Evolutionary conservation across 2,329 filamentous ascomycete genomes (phyloP), one percentile per base, ranked within the genome.

Genomic region (Claviceps sp.): DNA sequence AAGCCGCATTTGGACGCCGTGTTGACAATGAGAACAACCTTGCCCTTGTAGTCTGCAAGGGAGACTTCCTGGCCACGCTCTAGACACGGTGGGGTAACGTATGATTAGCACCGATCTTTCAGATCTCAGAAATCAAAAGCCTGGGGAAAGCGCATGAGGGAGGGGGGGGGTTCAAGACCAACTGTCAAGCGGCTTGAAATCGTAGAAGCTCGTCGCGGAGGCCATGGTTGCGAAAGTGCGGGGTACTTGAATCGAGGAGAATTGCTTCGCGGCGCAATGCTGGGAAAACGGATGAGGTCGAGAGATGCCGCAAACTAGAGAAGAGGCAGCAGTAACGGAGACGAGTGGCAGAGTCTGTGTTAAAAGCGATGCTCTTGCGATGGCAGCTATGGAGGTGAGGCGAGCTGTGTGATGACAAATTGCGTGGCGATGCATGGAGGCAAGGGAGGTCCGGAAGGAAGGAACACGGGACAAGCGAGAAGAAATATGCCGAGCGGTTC

Each of bases 1-100:
- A 97, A 97, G 68, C 93, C 91, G 76, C 93, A 98, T 76, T 97
- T 96, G 68, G 88, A 95, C 60, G 93, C 93, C 1, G 91, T 96
- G 81, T 98, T 98, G 73, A 98, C 89, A 63, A 95, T 77, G 55
- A 98, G 84, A 61, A 97, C 81, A 60, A 97, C 91, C 72, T 97
- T 97, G 78, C 85, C 87, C 68, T 87, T 82, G 73, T 89, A 87
- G 56, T 83, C 70, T 59, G 73, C 65, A 58, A 97, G 77, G 54
- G 82, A 74, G 65, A 84, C 84, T 59, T 85, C 78, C 52, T 80
- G 65, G 68, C 89, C 89, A 67, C 82, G 59, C 64, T 70, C 67
- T 70, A 40, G 11, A 45, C 34, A 42, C 19, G 19, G 24, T 16
- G 10, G 45, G 10, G 5, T 26, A 7, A 40, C n/a, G 5, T 7